Evolutionary conservation across 2,329 filamentous ascomycete genomes (phyloP).

Genomic region (Aspergillus latus): DNA sequence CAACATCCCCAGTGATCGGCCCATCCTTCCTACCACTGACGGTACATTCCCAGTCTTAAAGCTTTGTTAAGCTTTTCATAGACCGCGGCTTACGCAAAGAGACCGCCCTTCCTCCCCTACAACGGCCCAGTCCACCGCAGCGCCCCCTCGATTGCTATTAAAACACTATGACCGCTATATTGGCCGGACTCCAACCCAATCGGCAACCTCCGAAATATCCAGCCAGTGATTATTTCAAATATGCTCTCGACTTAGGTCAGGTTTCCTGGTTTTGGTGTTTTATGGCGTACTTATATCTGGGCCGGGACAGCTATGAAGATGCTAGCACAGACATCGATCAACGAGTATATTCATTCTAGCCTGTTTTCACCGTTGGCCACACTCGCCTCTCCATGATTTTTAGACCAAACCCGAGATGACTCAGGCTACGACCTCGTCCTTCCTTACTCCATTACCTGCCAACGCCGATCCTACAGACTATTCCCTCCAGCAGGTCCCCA

Average conservation of each 20-base stretch:
- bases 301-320: too few relatives aligned
- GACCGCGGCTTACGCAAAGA: neutral
- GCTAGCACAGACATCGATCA: neutral
- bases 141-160: neutral
- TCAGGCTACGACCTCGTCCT: neutral
- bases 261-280: neutral
- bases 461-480: neutral
- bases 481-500: neutral
- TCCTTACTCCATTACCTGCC: neutral
- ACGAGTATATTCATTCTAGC: neutral
- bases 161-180: neutral
- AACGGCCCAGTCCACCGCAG: neutral
- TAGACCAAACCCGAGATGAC: neutral
- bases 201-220: neutral
- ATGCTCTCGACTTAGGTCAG: neutral
- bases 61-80: neutral
- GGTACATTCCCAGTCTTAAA: neutral
- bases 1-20: neutral
- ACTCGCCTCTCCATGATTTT: neutral
- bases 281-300: neutral
- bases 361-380: neutral
- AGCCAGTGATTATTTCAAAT: neutral
- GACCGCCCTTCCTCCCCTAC: too few relatives aligned
- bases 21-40: neutral
- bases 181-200: neutral